Base-by-base conservation (phyloP, 208 protist species). In the Trypanosoma grayi region DNA sequence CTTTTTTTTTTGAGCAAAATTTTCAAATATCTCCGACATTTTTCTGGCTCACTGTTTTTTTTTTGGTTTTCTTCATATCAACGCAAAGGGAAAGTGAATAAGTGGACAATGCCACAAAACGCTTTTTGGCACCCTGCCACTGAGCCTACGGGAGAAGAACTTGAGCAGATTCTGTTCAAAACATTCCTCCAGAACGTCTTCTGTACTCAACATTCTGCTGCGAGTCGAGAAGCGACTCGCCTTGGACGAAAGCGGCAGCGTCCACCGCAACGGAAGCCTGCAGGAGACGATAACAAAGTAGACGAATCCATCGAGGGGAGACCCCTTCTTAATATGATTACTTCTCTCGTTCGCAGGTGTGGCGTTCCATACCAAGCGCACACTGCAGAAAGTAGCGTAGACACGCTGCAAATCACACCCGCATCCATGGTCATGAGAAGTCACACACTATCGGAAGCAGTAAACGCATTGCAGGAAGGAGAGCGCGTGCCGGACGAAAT, bases 181-280 rank as follows among this genome's bases (percentile, higher is more conserved):
- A 45, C 50, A 18, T 44, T 71, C 65, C 43, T 59, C 2, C 47
- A 24, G 13, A 71, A 71, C 33, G 45, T 43, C 27, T 71, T 71
- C 57, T 64, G 54, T 25, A 57, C 55, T 24, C 65, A 64, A 40
- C 37, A 64, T 30, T 16, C 30, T 47, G 24, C 40, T 11, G 56
- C 65, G 37, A 27, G 22, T 40, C 36, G 30, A 22, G 65, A 71
- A 34, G 22, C 20, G 22, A 18, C 51, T 25, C 50, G 13, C 33
- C 7, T 66, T 13, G 10, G 36, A 46, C 50, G 28, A 44, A 64
- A 71, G 41, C 33, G 65, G 33, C 1, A 31, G 16, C 33, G 50
- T 5, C 0, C 18, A 53, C 16, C 18, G 5, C 27, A 36, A 18
- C 31, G 24, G 20, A 28, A 33, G n/a, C 30, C 7, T 18, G 14